phyloP scores from a whole-genome alignment of 2,329 filamentous ascomycete genomes.

The Phaeosphaeria sp. region DNA sequence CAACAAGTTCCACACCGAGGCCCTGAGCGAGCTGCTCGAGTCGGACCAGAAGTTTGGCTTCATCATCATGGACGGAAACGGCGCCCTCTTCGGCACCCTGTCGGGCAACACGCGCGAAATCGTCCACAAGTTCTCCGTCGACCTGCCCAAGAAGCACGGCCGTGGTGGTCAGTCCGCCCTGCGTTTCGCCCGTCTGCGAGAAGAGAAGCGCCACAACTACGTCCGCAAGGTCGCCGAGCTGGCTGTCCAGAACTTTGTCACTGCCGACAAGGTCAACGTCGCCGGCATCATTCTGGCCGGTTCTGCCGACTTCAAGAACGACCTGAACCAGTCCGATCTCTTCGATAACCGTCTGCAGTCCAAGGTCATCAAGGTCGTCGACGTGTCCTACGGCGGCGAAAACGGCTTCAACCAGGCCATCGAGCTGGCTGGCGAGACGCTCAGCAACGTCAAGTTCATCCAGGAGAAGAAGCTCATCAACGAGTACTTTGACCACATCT shows the following conservation, averaged over 20 bases:
- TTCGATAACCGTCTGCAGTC: slow-evolving; percentile 89
- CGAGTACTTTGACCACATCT: slow-evolving; percentile 99
- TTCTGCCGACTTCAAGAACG: slow-evolving; percentile 99
- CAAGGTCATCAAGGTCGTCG: slow-evolving; percentile 99
- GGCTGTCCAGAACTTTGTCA: slow-evolving; percentile 99
- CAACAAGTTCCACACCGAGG: slow-evolving; percentile 99
- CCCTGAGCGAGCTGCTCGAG: slow-evolving; percentile 93
- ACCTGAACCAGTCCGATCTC: slow-evolving; percentile 95
- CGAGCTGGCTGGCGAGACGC: slow-evolving; percentile 90
- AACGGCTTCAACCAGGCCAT: slow-evolving; percentile 99
- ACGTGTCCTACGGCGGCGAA: slow-evolving; percentile 98
- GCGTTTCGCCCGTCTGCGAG: slow-evolving; percentile 98
- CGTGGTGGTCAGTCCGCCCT: slow-evolving; percentile 99
- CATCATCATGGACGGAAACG: slow-evolving; percentile 99
- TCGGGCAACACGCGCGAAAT: slow-evolving; percentile 97
- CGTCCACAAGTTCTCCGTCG: slow-evolving; percentile 97
- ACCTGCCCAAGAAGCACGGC: slow-evolving; percentile 99
- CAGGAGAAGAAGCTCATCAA: slow-evolving; percentile 99
- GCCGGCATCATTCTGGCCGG: slow-evolving; percentile 93
- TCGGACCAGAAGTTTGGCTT: slow-evolving; percentile 99
- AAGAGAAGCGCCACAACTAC: slow-evolving; percentile 99
- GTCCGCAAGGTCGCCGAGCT: slow-evolving; percentile 98
- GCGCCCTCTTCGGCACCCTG: slow-evolving; percentile 93
- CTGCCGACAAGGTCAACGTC: slow-evolving; percentile 97
- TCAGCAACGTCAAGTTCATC: slow-evolving; percentile 99